Evolutionary conservation across 495 filamentous ascomycete genomes (phyloP).

Genomic region (Penicillium canariense): DNA sequence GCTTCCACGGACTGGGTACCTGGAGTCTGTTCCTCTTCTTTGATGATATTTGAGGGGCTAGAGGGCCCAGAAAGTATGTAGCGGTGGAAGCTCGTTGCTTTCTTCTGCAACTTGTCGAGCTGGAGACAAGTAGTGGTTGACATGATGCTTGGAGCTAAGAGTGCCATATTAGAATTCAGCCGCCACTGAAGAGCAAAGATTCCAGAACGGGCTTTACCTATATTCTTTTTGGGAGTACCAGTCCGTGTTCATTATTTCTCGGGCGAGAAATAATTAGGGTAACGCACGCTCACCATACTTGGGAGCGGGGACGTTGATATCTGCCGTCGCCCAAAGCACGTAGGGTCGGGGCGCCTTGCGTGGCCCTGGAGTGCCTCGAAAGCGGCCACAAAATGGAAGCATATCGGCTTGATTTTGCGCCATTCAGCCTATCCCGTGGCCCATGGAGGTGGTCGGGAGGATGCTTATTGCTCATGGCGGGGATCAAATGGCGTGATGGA

Average conservation of each 20-base stretch:
- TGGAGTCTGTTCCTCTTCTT: neutral
- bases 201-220: constrained; percentile 13
- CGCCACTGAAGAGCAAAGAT: neutral
- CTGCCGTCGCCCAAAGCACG: constrained; percentile 20
- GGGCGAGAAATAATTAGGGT: constrained; percentile 24
- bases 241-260: constrained; percentile 14
- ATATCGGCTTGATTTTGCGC: constrained; percentile 11
- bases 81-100: constrained; percentile 18
- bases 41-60: neutral
- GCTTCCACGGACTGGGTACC: constrained; percentile 3
- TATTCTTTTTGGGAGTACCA: constrained; percentile 12
- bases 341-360: constrained; percentile 6
- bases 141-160: constrained; percentile 23
- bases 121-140: constrained; percentile 30
- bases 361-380: constrained; percentile 6
- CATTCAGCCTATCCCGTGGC: constrained; percentile 7
- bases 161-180: constrained; percentile 14
- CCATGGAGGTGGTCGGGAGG: neutral
- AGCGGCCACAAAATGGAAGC: neutral
- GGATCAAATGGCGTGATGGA: constrained; percentile 39
- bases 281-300: constrained; percentile 15
- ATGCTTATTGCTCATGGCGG: constrained; percentile 38
- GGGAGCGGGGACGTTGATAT: constrained; percentile 21
- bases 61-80: constrained; percentile 8
- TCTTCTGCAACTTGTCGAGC: constrained; percentile 18